These are phyloP conservation scores for Kitagawia praeruptora DNA, from an alignment of 129 eudicot genomes.

Conservation along the genomic window DNA sequence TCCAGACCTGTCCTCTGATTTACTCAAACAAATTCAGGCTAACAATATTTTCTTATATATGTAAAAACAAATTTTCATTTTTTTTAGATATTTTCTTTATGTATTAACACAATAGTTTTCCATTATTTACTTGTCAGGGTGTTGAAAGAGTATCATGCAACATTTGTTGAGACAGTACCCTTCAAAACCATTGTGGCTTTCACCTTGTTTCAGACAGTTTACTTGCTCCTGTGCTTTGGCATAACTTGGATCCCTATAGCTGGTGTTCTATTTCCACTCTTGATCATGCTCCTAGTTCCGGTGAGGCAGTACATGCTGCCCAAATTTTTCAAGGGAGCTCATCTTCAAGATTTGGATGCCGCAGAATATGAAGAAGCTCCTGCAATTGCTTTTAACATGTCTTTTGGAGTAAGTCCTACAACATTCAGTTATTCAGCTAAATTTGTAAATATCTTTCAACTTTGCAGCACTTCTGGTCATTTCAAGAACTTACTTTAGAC, in stretches of 20 bases:
- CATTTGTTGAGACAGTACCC: constrained; percentile 87
- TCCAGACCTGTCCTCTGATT: not conserved
- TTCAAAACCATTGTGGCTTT: constrained; percentile 68
- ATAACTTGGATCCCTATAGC: constrained; percentile 95
- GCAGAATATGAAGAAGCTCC: constrained; percentile 93
- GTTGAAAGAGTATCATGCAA: constrained; percentile 81
- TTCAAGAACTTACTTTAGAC: not conserved
- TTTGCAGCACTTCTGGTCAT: not conserved
- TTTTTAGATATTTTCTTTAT: not conserved
- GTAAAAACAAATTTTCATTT: not conserved
- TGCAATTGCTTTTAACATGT: constrained; percentile 50
- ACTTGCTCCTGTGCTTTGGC: constrained; percentile 83
- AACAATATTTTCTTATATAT: not conserved
- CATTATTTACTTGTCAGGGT: constrained; percentile 34
- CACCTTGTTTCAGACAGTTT: constrained; percentile 78
- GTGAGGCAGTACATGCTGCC: constrained; percentile 89
- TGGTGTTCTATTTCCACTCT: constrained; percentile 86
- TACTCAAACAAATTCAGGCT: not conserved
- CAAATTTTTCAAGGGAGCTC: constrained; percentile 80
- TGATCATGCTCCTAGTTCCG: constrained; percentile 97
- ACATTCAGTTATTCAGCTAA: not conserved
- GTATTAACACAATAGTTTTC: not conserved
- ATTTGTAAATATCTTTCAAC: not conserved
- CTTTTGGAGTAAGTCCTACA: constrained; percentile 56
- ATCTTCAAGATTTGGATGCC: constrained; percentile 95